Evolutionary conservation across 345 rosid genomes (phyloP).

Genomic region (Boechera retrofracta): DNA sequence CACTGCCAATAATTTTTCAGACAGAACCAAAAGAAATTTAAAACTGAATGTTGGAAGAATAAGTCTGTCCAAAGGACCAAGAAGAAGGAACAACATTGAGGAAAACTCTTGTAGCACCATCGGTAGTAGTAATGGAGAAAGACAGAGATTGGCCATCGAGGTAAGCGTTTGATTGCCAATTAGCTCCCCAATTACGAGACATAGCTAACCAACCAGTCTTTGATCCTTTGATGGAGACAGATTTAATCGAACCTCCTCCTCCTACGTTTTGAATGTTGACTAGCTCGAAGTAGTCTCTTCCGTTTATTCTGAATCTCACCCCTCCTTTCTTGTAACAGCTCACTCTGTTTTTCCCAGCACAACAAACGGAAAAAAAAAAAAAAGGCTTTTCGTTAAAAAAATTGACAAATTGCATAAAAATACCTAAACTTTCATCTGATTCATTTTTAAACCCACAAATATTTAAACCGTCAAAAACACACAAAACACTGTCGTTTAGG

Average conservation of each 20-base stretch:
- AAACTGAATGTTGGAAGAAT: conserved; percentile 57
- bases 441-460: not conserved
- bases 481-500: no score
- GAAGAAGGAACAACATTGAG: conserved; percentile 59
- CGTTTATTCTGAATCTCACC: conserved; percentile 83
- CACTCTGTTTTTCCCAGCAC: conserved; percentile 56
- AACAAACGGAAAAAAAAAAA: not conserved
- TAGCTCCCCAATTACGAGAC: conserved; percentile 97
- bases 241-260: conserved; percentile 73
- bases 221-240: conserved; percentile 76
- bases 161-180: conserved; percentile 91
- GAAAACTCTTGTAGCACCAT: conserved; percentile 61
- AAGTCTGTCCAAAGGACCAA: conserved; percentile 78
- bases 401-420: not conserved
- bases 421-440: not conserved
- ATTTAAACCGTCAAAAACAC: not conserved
- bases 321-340: conserved; percentile 85
- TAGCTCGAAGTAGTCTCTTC: conserved; percentile 86
- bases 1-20: conserved; percentile 38
- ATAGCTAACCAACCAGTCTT: conserved; percentile 76
- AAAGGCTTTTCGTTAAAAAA: conserved; percentile 7
- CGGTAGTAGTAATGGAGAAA: conserved; percentile 72
- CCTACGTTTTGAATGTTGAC: conserved; percentile 75
- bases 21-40: conserved; percentile 9
- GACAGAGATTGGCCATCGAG: conserved; percentile 84